phyloP scores from a whole-genome alignment of 805 yeast species.

The Lipomyces lipofer region DNA sequence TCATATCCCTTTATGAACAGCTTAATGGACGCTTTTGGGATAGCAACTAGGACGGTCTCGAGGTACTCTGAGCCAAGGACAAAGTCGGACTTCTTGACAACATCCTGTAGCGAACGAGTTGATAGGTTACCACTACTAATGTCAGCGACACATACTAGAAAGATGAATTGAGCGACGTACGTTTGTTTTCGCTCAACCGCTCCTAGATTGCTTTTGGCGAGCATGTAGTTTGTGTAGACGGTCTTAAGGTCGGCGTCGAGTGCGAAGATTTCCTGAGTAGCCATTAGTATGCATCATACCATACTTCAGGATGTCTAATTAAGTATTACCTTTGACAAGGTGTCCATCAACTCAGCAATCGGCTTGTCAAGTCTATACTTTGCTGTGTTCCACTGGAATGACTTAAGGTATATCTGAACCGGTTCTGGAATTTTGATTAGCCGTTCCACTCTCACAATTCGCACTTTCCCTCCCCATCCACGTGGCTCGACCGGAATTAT shows the following conservation, averaged over 20 bases:
- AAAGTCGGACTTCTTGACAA: slow-evolving; percentile 80
- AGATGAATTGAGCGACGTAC: slow-evolving; percentile 12
- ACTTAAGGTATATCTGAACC: slow-evolving; percentile 66
- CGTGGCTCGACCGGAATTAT: background rate
- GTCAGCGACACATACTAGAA: background rate
- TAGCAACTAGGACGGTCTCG: slow-evolving; percentile 82
- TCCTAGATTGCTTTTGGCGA: slow-evolving; percentile 77
- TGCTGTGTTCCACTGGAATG: slow-evolving; percentile 83
- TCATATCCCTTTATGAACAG: slow-evolving; percentile 75
- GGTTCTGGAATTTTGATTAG: slow-evolving; percentile 35
- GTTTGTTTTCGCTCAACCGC: slow-evolving; percentile 91
- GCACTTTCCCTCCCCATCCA: no score
- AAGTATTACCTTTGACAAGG: slow-evolving; percentile 64
- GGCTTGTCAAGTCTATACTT: slow-evolving; percentile 85
- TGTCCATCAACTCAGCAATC: slow-evolving; percentile 68
- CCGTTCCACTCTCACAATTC: no score
- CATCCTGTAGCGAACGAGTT: slow-evolving; percentile 84
- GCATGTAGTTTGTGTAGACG: slow-evolving; percentile 71
- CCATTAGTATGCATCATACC: background rate
- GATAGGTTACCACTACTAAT: slow-evolving; percentile 71
- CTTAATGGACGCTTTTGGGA: slow-evolving; percentile 57
- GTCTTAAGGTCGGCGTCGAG: slow-evolving; percentile 82
- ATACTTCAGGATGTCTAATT: no score
- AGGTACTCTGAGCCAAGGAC: slow-evolving; percentile 84
- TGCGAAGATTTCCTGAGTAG: slow-evolving; percentile 69